Evolutionary conservation across 2,329 filamentous ascomycete species (phyloP).

Genomic region (Fusarium clavum): DNA sequence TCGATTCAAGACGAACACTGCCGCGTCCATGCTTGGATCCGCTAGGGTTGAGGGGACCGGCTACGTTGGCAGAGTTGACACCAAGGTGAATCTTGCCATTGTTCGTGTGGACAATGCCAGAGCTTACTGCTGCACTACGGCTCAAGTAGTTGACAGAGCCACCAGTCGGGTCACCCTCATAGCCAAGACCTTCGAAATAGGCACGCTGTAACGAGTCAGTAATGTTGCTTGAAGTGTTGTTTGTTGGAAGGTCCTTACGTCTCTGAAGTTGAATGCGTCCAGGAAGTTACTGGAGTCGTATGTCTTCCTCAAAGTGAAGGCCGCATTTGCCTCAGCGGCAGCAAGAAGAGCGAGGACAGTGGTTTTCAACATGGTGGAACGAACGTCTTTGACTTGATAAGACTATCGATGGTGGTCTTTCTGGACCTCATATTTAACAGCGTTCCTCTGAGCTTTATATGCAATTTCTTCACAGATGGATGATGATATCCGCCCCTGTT

Average conservation of each 20-base stretch:
- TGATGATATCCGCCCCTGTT: neutral
- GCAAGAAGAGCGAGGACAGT: slow-evolving; percentile 3
- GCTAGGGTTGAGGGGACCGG: neutral
- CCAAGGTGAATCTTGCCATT: slow-evolving; percentile 19
- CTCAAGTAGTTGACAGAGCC: slow-evolving; percentile 25
- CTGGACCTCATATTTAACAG: neutral
- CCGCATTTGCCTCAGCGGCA: neutral
- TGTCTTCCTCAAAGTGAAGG: slow-evolving; percentile 13
- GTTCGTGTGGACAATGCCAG: slow-evolving; percentile 10
- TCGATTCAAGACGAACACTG: slow-evolving; percentile 21
- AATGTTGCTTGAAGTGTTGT: rapidly evolving
- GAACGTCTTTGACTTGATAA: neutral
- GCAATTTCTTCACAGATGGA: too few species aligned
- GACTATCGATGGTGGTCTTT: too few species aligned
- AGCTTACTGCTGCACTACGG: slow-evolving; percentile 5
- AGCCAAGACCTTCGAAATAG: slow-evolving; percentile 9
- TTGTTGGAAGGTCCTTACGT: neutral
- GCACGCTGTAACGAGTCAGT: neutral
- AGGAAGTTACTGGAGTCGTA: slow-evolving; percentile 24
- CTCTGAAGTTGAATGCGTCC: slow-evolving; percentile 20
- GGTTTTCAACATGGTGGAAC: neutral
- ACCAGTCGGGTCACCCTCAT: slow-evolving; percentile 13
- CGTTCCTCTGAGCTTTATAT: neutral
- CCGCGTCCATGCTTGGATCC: slow-evolving; percentile 8
- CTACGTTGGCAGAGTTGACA: slow-evolving; percentile 6